These are phyloP conservation scores for Metroxylon sagu DNA, from an alignment of 176 grass and related monocot species.

Conservation along the genomic window DNA sequence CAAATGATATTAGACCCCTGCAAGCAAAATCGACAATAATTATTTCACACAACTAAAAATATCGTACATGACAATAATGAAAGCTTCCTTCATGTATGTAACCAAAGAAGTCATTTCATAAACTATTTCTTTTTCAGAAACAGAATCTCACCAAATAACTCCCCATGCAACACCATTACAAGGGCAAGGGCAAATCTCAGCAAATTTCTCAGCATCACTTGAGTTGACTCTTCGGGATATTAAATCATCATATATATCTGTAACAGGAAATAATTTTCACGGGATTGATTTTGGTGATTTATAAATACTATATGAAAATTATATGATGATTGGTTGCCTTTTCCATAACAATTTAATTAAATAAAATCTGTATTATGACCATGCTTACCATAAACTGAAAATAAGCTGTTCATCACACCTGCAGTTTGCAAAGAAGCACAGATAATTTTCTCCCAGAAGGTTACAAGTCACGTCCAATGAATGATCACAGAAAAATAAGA, in stretches of 20 bases:
- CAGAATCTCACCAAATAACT: constrained; percentile 67
- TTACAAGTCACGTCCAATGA: no score
- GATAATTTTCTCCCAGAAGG: no score
- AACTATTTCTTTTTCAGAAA: no score
- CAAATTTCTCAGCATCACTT: constrained; percentile 98
- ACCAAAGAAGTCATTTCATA: no score
- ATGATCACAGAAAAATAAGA: no score
- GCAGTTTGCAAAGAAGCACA: constrained; percentile 22
- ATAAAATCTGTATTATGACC: neutral
- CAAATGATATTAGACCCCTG: constrained; percentile 89
- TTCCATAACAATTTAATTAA: neutral
- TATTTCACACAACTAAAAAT: neutral
- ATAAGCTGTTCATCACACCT: constrained; percentile 99
- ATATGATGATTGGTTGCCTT: constrained; percentile 12
- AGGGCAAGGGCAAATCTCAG: constrained; percentile 94
- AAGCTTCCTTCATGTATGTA: neutral
- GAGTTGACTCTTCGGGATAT: constrained; percentile 96
- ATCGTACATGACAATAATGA: neutral
- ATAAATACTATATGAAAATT: neutral
- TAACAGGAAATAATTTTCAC: neutral
- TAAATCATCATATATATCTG: constrained; percentile 97
- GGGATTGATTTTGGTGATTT: no score
- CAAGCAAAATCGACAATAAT: constrained; percentile 28
- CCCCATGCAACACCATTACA: constrained; percentile 85
- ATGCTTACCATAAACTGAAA: constrained; percentile 92